Evolutionary conservation across 2,329 filamentous ascomycete species (phyloP), one percentile per base, ranked within the genome.

Genomic region (Malbranchea zuffiana): DNA sequence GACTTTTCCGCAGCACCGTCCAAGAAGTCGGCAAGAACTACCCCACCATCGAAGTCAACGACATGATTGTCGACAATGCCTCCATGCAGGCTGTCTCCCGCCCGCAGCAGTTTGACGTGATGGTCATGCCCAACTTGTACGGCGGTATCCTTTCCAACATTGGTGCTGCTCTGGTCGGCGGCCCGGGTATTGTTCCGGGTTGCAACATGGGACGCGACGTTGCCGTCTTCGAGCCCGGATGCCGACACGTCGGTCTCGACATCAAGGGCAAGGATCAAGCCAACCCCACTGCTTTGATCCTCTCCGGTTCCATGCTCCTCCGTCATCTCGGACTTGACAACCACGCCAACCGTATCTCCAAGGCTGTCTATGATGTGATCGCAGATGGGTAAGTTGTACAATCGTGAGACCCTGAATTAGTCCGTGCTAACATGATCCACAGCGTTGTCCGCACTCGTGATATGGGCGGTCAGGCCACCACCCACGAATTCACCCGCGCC

Each of bases 11-110:
- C 63, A 88, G 80, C 70, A 96, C 90, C 51, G 92, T 96, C 75
- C 85, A 93, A 72, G 74, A 79, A 56, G 79, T 90, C 51, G 83
- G 86, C 50, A 82, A 92, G 71, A 85, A 94, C 64, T 98, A 90
- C 71, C 88, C 90, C 43, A 92, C 84, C 46, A 74, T 98, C 53
- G 83, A 95, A 72, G 81, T 80, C 60, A 92, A 92, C 72, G 90
- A 98, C 70, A 95, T 98, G 88, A 98, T 98, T 65, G 90, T 98
- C 66, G 90, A 98, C 71, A 98, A 98, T 67, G 90, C 90, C 57
- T 93, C 84, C 58, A 98, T 98, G 90, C 90, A 98, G 73, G 92
- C 86, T 61, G 90, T 98, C 52, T 87, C 84, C 50, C 75, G 78
- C 50, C 90, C 90, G 45, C 90, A 96, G 70, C 90, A 98, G 68